Conservation (phyloP, 495 filamentous ascomycete genomes). For the Penicillium canescens region DNA sequence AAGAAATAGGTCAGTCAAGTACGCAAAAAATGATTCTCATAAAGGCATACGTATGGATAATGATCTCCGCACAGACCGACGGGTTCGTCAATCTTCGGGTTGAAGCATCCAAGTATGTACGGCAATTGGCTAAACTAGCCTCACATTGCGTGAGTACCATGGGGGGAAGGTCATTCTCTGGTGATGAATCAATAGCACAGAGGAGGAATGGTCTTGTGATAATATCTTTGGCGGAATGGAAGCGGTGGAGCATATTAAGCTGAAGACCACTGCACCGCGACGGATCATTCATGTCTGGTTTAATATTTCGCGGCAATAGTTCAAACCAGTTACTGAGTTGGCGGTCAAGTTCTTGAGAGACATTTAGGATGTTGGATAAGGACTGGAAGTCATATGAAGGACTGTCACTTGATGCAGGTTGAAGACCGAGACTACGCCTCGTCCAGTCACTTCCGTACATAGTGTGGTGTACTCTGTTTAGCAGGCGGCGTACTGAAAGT, state of each 20-base stretch:
- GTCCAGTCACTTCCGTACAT: constrained; percentile 8
- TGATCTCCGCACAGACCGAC: background rate
- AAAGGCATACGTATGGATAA: constrained; percentile 4
- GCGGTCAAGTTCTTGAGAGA: constrained; percentile 6
- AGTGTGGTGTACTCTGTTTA: constrained; percentile 6
- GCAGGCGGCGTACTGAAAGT: constrained; percentile 4
- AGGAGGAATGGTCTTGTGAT: constrained; percentile 9
- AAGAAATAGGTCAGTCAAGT: background rate
- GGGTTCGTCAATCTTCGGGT: background rate
- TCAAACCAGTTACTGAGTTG: constrained; percentile 6
- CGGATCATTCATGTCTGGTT: constrained; percentile 4
- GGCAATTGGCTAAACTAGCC: constrained; percentile 1
- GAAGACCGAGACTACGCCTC: constrained; percentile 3
- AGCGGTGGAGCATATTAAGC: constrained; percentile 7
- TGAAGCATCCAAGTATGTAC: constrained; percentile 1
- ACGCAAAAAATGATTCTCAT: background rate
- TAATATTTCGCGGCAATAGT: constrained; percentile 1
- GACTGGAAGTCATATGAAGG: constrained; percentile 2
- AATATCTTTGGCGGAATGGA: constrained; percentile 7
- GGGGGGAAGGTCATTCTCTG: constrained; percentile 1
- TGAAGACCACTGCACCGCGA: background rate
- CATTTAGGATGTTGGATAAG: constrained; percentile 1
- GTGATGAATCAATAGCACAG: background rate
- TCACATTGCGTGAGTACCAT: constrained; percentile 5
- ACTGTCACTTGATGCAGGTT: constrained; percentile 4